Base-by-base conservation (phyloP, 208 protist genomes). In the Borovskyia barvae region DNA sequence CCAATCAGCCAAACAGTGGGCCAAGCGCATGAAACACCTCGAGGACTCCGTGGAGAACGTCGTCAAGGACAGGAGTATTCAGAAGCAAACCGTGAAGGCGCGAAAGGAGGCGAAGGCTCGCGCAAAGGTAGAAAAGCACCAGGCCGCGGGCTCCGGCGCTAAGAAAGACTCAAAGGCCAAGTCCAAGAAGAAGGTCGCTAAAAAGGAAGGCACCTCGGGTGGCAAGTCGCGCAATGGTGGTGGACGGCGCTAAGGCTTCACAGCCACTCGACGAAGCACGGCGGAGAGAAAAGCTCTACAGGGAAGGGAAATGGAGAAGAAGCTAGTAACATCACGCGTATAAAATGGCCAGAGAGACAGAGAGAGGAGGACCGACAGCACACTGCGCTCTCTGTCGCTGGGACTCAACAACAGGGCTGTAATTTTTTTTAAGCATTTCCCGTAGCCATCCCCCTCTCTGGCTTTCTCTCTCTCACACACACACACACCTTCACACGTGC, bases 1-100 rank as follows among this genome's bases (percentile, higher is more conserved):
- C 12, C 81, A 81, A 50, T 90, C 82, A 5, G 86, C 86, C 12
- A 90, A 87, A 64, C 61, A 72, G 57, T 93, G 86, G 86, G 80
- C 80, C 35, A 81, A 73, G 66, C 73, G 86, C 20, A 39, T 89
- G 3, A 47, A 87, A 24, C 50, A 65, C 2, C 52, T 93, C 20
- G 63, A 90, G 62, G 51, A 84, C 42, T 85, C 80, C 2, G 76
- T 93, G 0, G 78, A 93, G 46, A 88, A 84, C 29, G 75, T 85
- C 11, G 86, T 89, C 55, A 69, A 83, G 62, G 78, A 90, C 26
- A 65, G 77, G 15, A 65, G 64, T 5, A 57, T 66, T 22, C 45
- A 66, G 22, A 75, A 75, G 49, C 75, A 83, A 52, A 72, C 29
- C 25, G 58, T 55, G 61, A 57, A 48, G 37, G 69, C 60, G 15